These are phyloP conservation scores for Nothophaeocryptopus gaeumannii DNA, from an alignment of 2,329 filamentous ascomycete genomes.

Conservation along the genomic window DNA sequence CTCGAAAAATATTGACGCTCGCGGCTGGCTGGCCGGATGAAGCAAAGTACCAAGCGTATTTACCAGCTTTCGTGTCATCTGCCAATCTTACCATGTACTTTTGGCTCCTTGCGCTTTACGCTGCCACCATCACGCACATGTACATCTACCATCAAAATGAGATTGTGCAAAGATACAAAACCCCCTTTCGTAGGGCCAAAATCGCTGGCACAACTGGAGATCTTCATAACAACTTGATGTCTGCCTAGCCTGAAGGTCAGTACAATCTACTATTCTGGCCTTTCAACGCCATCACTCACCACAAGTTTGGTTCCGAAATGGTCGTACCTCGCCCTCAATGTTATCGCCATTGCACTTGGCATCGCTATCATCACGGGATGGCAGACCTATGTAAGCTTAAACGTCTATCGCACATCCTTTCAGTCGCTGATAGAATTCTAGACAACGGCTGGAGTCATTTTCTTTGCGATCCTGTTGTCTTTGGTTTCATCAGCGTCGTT, in stretches of 20 bases:
- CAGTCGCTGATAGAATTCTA: constrained; percentile 32
- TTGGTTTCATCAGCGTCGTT: constrained; percentile 5
- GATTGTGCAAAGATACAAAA: constrained; percentile 2
- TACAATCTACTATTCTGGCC: too few species aligned
- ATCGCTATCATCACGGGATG: constrained; percentile 48
- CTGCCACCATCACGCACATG: constrained; percentile 3
- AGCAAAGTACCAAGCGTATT: constrained; percentile 72
- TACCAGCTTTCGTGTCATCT: constrained; percentile 54
- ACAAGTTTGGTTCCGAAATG: constrained; percentile 58
- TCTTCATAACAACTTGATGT: constrained; percentile 77
- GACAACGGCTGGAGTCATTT: constrained; percentile 69
- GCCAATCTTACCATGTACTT: constrained; percentile 1
- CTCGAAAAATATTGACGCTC: constrained; percentile 67
- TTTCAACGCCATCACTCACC: too few species aligned
- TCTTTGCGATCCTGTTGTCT: constrained; percentile 36
- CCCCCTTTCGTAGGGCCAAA: neutral
- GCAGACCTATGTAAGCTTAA: constrained; percentile 73
- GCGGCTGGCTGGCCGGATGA: constrained; percentile 79
- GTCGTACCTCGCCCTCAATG: constrained; percentile 59
- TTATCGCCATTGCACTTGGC: constrained; percentile 14
- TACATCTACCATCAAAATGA: constrained; percentile 3
- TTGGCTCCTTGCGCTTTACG: constrained; percentile 2
- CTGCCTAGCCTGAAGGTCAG: constrained; percentile 64
- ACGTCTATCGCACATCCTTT: constrained; percentile 65
- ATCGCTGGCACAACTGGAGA: constrained; percentile 54